These are phyloP conservation scores for Fraxinus greggii DNA, from an alignment of 305 asterid genomes.

Conservation along the genomic window DNA sequence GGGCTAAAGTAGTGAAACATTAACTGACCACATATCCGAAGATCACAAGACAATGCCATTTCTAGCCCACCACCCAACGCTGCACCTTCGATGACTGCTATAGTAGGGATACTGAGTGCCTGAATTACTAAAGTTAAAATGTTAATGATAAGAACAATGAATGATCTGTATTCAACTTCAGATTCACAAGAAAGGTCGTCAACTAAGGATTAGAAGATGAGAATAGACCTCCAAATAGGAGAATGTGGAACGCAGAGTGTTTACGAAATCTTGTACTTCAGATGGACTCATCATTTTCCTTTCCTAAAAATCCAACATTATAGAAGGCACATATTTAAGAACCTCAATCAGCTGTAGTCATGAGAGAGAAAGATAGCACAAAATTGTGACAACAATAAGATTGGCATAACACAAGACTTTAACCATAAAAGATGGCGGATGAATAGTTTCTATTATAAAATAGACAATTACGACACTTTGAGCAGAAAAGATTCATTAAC, in stretches of 20 bases:
- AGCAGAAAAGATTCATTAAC: neutral
- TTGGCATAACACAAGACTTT: neutral
- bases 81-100: slow-evolving; percentile 88
- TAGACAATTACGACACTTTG: neutral
- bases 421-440: neutral
- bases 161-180: neutral
- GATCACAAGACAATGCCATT: slow-evolving; percentile 95
- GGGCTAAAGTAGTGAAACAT: slow-evolving; percentile 10
- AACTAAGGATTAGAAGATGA: slow-evolving; percentile 16
- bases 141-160: neutral
- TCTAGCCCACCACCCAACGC: slow-evolving; percentile 95
- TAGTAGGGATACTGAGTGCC: slow-evolving; percentile 76
- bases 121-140: slow-evolving; percentile 30
- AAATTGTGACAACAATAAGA: neutral
- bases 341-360: slow-evolving; percentile 4
- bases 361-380: slow-evolving; percentile 2
- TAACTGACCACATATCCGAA: slow-evolving; percentile 75
- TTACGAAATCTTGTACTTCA: slow-evolving; percentile 65
- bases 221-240: slow-evolving; percentile 70
- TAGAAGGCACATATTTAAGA: slow-evolving; percentile 8
- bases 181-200: neutral
- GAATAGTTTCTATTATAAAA: neutral
- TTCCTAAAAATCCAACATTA: slow-evolving; percentile 48
- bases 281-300: slow-evolving; percentile 67
- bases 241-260: slow-evolving; percentile 70